Evolutionary conservation across 108 stramenopile genomes (phyloP).

Genomic region (Nannochloropsis oceanica): DNA sequence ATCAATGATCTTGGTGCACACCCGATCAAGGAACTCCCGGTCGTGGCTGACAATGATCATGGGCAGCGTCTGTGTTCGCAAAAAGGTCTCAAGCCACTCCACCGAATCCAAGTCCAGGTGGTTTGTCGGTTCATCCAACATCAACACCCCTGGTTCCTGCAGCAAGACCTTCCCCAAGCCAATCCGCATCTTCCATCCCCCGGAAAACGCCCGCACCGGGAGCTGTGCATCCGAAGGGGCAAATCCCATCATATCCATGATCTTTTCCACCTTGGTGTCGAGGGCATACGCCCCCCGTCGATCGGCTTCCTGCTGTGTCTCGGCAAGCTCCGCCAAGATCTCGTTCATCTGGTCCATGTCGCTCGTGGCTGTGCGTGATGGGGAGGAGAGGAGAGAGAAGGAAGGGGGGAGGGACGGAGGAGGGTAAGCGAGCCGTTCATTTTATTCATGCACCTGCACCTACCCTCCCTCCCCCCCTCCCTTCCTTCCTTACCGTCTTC

Average conservation of each 20-base stretch:
- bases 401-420: background rate
- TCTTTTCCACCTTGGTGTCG: conserved; percentile 63
- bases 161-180: conserved; percentile 90
- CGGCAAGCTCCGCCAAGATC: conserved; percentile 42
- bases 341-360: conserved; percentile 76
- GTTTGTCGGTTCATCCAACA: conserved; percentile 77
- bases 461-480: background rate
- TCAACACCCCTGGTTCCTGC: conserved; percentile 74
- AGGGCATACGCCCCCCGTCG: conserved; percentile 53
- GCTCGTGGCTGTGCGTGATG: conserved; percentile 11
- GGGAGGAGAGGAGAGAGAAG: background rate
- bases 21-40: conserved; percentile 94
- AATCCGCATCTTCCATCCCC: conserved; percentile 97
- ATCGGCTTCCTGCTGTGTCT: conserved; percentile 20
- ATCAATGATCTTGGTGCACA: conserved; percentile 86
- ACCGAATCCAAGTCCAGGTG: conserved; percentile 73
- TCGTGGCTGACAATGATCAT: conserved; percentile 97
- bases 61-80: conserved; percentile 75
- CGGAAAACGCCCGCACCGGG: conserved; percentile 71
- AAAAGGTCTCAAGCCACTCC: conserved; percentile 88
- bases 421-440: background rate
- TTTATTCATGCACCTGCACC: background rate
- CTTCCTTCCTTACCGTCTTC: conserved; percentile 22
- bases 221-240: conserved; percentile 61
- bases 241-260: conserved; percentile 91